Conservation (phyloP, 139 green algal species). For the Ettlia oleoabundans region DNA sequence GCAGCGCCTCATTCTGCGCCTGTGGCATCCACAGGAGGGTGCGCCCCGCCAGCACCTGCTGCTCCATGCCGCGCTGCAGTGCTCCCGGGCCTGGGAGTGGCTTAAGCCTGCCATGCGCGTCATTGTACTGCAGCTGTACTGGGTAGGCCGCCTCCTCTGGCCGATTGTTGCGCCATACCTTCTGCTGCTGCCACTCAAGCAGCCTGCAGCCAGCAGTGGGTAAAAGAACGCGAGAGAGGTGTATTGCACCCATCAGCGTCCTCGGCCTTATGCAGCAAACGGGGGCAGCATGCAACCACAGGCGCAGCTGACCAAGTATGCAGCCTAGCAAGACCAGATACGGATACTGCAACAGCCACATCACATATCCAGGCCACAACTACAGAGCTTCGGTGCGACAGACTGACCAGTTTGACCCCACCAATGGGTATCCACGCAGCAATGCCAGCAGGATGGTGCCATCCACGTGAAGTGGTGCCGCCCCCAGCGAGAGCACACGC, state of each 20-base stretch:
- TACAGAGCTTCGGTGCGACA: no score
- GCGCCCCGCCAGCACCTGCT: constrained; percentile 8
- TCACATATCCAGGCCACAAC: background rate
- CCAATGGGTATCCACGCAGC: constrained; percentile 17
- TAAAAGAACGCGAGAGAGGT: background rate
- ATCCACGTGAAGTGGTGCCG: background rate
- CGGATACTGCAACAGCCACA: background rate
- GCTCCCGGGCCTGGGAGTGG: background rate
- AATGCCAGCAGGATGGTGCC: constrained; percentile 17
- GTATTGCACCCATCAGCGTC: no score
- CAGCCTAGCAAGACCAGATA: background rate
- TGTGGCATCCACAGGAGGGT: constrained; percentile 23
- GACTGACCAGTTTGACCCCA: background rate
- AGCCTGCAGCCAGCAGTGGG: background rate
- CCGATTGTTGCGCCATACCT: constrained; percentile 16
- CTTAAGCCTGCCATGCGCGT: background rate
- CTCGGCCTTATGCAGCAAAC: no score
- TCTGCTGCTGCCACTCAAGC: constrained; percentile 22
- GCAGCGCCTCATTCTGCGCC: background rate
- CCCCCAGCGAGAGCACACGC: constrained; percentile 6
- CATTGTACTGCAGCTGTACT: constrained; percentile 10
- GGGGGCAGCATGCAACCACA: background rate
- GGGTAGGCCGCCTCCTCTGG: constrained; percentile 13
- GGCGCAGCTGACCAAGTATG: background rate
- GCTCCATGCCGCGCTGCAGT: background rate